These are phyloP conservation scores for Sordaria brevicollis DNA, from an alignment of 495 filamentous ascomycete genomes.

Conservation along the genomic window DNA sequence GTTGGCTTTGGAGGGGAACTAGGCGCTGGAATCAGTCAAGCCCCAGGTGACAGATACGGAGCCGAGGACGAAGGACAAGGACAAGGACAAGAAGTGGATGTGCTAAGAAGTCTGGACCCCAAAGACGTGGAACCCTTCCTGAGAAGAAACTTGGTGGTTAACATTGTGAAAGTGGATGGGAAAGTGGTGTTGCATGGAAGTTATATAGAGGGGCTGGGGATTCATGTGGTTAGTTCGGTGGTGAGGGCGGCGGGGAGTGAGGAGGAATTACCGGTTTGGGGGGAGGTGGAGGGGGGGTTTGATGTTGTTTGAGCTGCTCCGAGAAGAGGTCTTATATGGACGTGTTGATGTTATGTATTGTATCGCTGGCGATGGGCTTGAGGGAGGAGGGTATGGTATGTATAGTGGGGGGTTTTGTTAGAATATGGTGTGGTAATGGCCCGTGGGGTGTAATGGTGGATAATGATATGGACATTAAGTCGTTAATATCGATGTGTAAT, in stretches of 20 bases:
- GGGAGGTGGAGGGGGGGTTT: slow-evolving; percentile 17
- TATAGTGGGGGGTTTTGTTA: too few relatives aligned
- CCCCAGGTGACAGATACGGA: too few relatives aligned
- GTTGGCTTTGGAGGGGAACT: background rate
- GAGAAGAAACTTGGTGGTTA: slow-evolving; percentile 28
- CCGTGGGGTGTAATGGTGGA: too few relatives aligned
- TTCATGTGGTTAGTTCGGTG: slow-evolving; percentile 31
- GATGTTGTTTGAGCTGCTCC: slow-evolving; percentile 12
- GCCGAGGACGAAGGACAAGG: background rate
- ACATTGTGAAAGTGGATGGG: slow-evolving; percentile 20
- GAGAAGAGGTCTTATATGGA: too few relatives aligned
- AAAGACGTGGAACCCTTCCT: slow-evolving; percentile 35
- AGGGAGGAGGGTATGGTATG: too few relatives aligned
- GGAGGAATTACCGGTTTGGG: slow-evolving; percentile 35
- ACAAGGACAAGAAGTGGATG: slow-evolving; percentile 8
- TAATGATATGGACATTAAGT: too few relatives aligned
- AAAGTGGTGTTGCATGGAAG: slow-evolving; percentile 14
- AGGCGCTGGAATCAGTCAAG: background rate
- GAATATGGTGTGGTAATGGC: too few relatives aligned
- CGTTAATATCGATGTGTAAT: too few relatives aligned
- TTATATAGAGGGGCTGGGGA: slow-evolving; percentile 20
- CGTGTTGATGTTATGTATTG: too few relatives aligned
- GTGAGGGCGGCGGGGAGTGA: slow-evolving; percentile 27
- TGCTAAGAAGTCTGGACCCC: slow-evolving; percentile 31
- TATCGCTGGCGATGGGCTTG: too few relatives aligned